Conservation (phyloP, 163 green algal genomes). For the Chloromonas sp. region DNA sequence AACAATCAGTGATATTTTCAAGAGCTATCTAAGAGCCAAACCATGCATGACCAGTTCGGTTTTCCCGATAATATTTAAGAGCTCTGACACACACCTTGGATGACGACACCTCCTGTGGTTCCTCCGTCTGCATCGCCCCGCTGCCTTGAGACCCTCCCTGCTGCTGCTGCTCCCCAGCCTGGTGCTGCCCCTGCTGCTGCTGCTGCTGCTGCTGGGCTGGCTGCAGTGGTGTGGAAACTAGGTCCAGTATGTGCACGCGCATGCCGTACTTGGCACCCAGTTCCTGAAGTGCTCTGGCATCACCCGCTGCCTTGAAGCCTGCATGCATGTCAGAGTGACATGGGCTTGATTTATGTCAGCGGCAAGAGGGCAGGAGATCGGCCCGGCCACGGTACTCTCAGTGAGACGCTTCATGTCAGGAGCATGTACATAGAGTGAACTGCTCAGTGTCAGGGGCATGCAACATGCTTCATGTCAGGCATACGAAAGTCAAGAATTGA, state of each 20-base stretch:
- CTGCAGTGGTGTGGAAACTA: constrained; percentile 29
- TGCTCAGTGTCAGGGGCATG: too few relatives aligned
- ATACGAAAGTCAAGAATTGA: too few relatives aligned
- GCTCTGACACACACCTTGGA: neutral
- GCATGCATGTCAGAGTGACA: neutral
- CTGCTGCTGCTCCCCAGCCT: neutral
- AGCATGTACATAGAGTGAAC: too few relatives aligned
- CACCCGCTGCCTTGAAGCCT: constrained; percentile 69
- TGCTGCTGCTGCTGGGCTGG: neutral
- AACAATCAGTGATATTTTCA: neutral
- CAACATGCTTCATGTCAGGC: too few relatives aligned
- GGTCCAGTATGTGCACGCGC: constrained; percentile 44
- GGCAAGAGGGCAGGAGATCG: too few relatives aligned
- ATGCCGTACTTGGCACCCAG: constrained; percentile 54
- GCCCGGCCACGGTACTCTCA: too few relatives aligned
- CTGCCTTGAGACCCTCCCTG: neutral
- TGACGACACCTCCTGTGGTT: neutral
- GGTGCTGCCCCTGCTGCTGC: neutral
- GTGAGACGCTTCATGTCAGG: too few relatives aligned
- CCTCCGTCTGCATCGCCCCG: neutral
- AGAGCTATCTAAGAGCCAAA: neutral
- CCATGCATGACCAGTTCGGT: neutral
- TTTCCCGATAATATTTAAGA: neutral
- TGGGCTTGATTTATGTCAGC: too few relatives aligned
- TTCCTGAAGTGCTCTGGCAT: constrained; percentile 42